Evolutionary conservation across 176 grass and related monocot species (phyloP).

Genomic region (Raddia guianensis): DNA sequence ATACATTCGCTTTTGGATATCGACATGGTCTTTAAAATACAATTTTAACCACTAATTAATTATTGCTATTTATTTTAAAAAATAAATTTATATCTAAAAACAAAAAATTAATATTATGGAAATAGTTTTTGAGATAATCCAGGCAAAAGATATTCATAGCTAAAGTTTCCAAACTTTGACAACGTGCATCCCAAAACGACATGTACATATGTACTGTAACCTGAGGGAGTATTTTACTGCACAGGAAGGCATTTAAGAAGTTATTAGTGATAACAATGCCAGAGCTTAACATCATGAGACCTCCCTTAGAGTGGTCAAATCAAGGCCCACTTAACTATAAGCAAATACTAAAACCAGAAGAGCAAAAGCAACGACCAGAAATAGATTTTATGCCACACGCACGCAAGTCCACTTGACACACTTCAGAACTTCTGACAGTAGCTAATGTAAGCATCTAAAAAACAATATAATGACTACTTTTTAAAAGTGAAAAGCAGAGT

Average conservation of each 20-base stretch:
- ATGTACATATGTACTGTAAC: too few species aligned
- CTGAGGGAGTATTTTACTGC: background rate
- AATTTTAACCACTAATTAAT: too few species aligned
- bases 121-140: too few species aligned
- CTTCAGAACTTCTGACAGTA: conserved; percentile 14
- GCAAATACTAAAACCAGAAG: conserved; percentile 1
- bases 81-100: too few species aligned
- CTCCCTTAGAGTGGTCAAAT: background rate
- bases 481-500: background rate
- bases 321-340: background rate
- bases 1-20: too few species aligned
- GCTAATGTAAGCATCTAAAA: background rate
- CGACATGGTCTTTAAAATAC: too few species aligned
- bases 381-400: background rate
- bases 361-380: conserved; percentile 6
- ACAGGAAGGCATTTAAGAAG: background rate
- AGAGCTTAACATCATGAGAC: background rate
- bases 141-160: too few species aligned
- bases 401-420: background rate
- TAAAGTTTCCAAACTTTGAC: too few species aligned
- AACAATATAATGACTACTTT: background rate
- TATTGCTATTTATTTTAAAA: too few species aligned
- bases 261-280: background rate
- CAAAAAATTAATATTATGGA: too few species aligned
- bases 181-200: too few species aligned